Evolutionary conservation across 208 protist species (phyloP), one percentile per base, ranked within the genome.

Genomic region (Porcisia deanei): DNA sequence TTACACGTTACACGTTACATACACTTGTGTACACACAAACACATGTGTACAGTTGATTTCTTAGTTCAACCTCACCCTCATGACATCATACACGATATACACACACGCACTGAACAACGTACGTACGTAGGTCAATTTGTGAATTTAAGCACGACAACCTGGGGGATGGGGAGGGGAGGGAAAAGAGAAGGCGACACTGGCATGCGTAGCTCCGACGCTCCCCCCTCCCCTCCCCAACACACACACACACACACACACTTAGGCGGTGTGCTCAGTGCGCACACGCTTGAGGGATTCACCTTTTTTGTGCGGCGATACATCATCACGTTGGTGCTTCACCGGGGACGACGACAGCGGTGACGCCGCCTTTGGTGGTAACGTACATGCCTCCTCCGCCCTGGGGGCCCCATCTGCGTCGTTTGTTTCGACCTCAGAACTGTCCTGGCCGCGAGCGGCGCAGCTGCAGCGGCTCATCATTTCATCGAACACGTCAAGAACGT

Each of bases 401-500:
- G 2, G 6, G 16, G 12, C 53, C 30, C 34, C 34, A 20, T 57
- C 66, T 20, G 25, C 18, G 65, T 30, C 49, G 34, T 58, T 25
- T 63, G 61, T 60, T 49, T 75, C 54, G 16, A 16, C 59, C 37
- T 7, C 55, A 59, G 18, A 6, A 43, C 64, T 52, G 55, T 18
- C 45, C 9, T 55, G 25, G 20, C 47, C 53, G 8, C 54, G n/a
- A 25, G 53, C 53, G 53, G 53, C 34, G 52, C n/a, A 30, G 68
- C 53, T 41, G 68, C 47, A 72, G 52, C 18, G 37, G 52, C 14
- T 25, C 7, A 74, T 68, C 43, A 82, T 41, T 25, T 67, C 72
- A 64, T 82, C 77, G 14, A 82, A 77, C 39, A 71, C 59, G 20
- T 82, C 77, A 10, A 82, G 72, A 3, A 70, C 54, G 72, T 82